phyloP scores from a whole-genome alignment of 805 yeast genomes.

The Cyberlindnera veronae region DNA sequence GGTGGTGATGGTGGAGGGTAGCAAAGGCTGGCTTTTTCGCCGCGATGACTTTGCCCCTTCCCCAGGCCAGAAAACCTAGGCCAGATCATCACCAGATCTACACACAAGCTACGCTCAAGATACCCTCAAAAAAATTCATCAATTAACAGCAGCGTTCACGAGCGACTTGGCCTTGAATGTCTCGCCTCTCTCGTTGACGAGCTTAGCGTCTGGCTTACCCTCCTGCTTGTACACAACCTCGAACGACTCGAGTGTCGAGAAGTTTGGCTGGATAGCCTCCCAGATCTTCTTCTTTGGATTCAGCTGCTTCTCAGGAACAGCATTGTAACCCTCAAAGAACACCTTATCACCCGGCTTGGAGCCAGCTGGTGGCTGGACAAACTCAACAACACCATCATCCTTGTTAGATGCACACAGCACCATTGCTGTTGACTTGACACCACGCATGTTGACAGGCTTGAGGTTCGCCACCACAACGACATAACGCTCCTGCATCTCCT shows the following conservation, averaged over 20 bases:
- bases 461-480: constrained; percentile 92
- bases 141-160: constrained; percentile 77
- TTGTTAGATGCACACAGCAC: constrained; percentile 87
- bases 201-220: constrained; percentile 63
- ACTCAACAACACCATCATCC: constrained; percentile 76
- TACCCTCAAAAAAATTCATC: too few relatives aligned
- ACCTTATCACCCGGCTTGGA: constrained; percentile 95
- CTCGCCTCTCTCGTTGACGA: constrained; percentile 80
- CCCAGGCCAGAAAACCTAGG: background rate
- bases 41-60: too few relatives aligned
- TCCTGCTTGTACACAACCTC: constrained; percentile 79
- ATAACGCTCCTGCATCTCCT: constrained; percentile 92
- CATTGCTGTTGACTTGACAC: constrained; percentile 94
- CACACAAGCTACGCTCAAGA: too few relatives aligned
- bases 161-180: constrained; percentile 69
- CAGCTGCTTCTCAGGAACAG: constrained; percentile 84
- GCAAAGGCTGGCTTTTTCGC: too few relatives aligned
- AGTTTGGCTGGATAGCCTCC: constrained; percentile 92
- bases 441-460: constrained; percentile 98
- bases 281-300: constrained; percentile 98
- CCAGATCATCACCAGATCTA: too few relatives aligned
- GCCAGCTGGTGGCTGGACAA: constrained; percentile 91
- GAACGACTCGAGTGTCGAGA: constrained; percentile 71
- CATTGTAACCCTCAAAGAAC: constrained; percentile 88
- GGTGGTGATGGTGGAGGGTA: too few relatives aligned